Base-by-base conservation (phyloP, 371 early-diverging fungal species). In the Phascolomyces articulosus region DNA sequence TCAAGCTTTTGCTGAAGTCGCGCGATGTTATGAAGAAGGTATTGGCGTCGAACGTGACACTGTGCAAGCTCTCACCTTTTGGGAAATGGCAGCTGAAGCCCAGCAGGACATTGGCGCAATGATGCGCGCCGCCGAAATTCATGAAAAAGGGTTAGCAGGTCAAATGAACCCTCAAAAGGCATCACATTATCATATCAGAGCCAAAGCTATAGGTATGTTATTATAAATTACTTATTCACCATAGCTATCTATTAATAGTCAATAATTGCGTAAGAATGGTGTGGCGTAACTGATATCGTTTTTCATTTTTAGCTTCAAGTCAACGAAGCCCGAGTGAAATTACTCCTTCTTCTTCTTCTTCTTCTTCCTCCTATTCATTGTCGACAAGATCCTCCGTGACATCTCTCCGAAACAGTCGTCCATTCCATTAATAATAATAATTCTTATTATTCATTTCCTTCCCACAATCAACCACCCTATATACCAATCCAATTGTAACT, bases 71-170 rank as follows among this genome's bases (percentile, higher is more conserved):
- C 34, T 70, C 11, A 40, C 38, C 1, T 77, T 65, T 41, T 77
- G 78, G 78, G 65, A 66, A 21, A 64, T 66, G 58, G 74, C 78
- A 18, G 60, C 60, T 21, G 75, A 70, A n/a, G 73, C 68, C 2
- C 51, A 63, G 47, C 64, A 70, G 20, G 66, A 71, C 44, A 49
- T 58, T 6, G 64, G 55, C 13, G 72, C 76, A 18, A 31, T 72
- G 0, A n/a, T 64, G 3, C 55, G 71, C 31, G 40, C 71, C n/a
- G 71, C 63, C 15, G 71, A 73, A n/a, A 64, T 62, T 58, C 62
- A 77, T 27, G 71, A 71, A 29, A 24, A 62, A 4, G 77, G 74
- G 2, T 48, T 69, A 31, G 62, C 60, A 18, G 74, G 69, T 3
- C 60, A 62, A 48, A 58, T 57, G 23, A 59, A 47, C 28, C 18